phyloP scores from a whole-genome alignment of 371 early-diverging fungal species.

The Mortierella sp. region DNA sequence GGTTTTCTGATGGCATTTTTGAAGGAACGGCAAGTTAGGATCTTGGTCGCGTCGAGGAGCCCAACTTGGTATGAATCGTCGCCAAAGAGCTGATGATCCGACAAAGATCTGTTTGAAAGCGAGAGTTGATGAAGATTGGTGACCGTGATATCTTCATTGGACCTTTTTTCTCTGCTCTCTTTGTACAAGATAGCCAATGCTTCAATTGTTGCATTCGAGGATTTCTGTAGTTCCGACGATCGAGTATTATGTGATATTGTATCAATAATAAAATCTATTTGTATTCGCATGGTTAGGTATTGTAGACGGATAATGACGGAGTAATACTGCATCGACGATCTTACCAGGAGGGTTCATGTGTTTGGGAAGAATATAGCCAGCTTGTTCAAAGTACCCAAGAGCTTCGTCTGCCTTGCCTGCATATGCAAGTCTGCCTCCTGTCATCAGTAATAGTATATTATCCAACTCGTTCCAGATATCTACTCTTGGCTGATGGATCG shows the following conservation, averaged over 20 bases:
- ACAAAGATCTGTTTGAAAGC: too few relatives aligned
- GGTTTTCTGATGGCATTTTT: constrained; percentile 18
- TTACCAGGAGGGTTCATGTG: constrained; percentile 29
- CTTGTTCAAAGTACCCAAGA: constrained; percentile 21
- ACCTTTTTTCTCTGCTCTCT: not conserved
- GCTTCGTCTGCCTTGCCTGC: constrained; percentile 17
- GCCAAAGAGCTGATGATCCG: not conserved
- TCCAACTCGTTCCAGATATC: constrained; percentile 45
- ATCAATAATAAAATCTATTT: constrained; percentile 36
- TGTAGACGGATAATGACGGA: too few relatives aligned
- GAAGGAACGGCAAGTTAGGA: constrained; percentile 17
- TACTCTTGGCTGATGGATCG: constrained; percentile 37
- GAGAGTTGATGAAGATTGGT: too few relatives aligned
- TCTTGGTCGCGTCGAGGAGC: not conserved
- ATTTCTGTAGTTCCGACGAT: constrained; percentile 20
- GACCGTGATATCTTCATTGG: too few relatives aligned
- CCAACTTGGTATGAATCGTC: not conserved
- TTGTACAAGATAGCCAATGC: not conserved
- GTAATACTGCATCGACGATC: not conserved
- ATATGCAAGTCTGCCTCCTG: constrained; percentile 25
- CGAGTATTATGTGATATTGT: constrained; percentile 26
- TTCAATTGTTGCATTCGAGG: not conserved
- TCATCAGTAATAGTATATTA: constrained; percentile 28
- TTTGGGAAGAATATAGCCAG: constrained; percentile 19
- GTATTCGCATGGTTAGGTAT: not conserved